Base-by-base conservation (phyloP, 2,329 filamentous ascomycete species). In the Xylaria sp. region DNA sequence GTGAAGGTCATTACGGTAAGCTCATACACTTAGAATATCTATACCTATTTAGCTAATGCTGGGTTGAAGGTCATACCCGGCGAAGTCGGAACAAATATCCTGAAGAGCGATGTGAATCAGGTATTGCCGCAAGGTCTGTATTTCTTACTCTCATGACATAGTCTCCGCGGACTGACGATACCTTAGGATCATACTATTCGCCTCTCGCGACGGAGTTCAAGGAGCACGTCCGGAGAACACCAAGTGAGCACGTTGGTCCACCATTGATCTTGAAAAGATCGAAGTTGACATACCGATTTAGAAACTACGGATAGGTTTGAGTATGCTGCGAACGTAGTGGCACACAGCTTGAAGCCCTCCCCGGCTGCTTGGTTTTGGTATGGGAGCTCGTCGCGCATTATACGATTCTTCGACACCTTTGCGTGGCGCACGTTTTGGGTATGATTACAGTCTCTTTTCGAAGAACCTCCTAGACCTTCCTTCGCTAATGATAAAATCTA, bases 1-100 rank as follows among this genome's bases (percentile, higher is more conserved):
- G 72, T 73, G 3, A 72, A 65, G 30, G 72, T 73, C 39, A 17
- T 73, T 1, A 72, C 67, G 8, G 72, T 73, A 36, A 19, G 50
- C 9, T 17, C 34, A 9, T 36, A 36, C 11, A 8, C 11, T 12
- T 47, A 50, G 19, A 24, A 50, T 24, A n/a, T 5, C 21, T 50
- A 7, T 3, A 47, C n/a, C 24, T 61, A 14, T 42, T 42, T 11
- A 11, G 17, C 11, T 42, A 14, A 17, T 11, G 4, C 39, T 42
- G 4, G 14, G 4, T 42, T 11, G 17, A 11, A 76, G 68, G 42
- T 77, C 3, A 77, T 77, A 4, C 74, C 73, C 0, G 76, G 76
- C 0, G 75, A 78, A 64, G 55, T 78, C 1, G 57, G 71, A 1
- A 77, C 76, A 1, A 77, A 78, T 47, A 75, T 78, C 30, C 64